These are phyloP conservation scores for Piper longum DNA, from an alignment of 164 flowering plant genomes.

Conservation along the genomic window DNA sequence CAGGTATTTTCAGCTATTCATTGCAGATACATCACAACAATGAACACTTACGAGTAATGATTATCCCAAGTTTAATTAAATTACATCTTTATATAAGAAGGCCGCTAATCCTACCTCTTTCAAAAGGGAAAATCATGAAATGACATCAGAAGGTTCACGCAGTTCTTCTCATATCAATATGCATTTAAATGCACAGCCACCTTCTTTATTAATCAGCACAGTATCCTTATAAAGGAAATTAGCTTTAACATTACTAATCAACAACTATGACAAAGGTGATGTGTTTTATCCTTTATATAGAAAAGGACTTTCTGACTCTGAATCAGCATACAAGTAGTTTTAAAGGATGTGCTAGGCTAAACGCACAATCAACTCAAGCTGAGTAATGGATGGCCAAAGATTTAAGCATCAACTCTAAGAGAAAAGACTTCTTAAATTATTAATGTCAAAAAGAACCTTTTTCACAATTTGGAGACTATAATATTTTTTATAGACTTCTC, in stretches of 20 bases:
- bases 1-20: constrained; percentile 34
- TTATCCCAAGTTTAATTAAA: background rate
- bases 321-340: too few species aligned
- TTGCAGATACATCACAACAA: constrained; percentile 1
- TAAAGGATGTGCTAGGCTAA: background rate
- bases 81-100: background rate
- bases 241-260: background rate
- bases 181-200: background rate
- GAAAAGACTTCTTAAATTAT: too few species aligned
- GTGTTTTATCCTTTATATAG: too few species aligned
- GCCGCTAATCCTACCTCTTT: constrained; percentile 48
- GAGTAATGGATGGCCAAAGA: background rate
- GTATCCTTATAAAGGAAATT: background rate
- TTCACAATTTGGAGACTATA: too few species aligned
- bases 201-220: background rate
- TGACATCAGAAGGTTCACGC: constrained; percentile 21
- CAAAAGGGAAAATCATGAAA: constrained; percentile 41
- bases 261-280: background rate
- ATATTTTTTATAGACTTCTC: too few species aligned
- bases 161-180: constrained; percentile 12
- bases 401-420: background rate
- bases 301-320: too few species aligned
- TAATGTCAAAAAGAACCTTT: constrained; percentile 24
- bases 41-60: background rate
- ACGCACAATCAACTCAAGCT: background rate